These are phyloP conservation scores for Rhipidocladum racemiflorum DNA, from an alignment of 176 grass and related monocot genomes.

Conservation along the genomic window DNA sequence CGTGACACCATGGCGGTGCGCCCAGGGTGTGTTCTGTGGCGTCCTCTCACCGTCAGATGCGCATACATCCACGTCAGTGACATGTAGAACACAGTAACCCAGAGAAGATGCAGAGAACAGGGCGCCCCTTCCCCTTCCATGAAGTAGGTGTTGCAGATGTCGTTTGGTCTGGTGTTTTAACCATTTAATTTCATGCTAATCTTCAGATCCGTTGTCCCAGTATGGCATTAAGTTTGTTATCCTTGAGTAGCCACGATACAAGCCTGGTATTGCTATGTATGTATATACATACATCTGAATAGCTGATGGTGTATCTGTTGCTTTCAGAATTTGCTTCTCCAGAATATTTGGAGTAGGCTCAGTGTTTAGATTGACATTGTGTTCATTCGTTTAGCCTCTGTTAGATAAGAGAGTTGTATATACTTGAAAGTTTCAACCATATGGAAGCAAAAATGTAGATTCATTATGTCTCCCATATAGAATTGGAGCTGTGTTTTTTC, in stretches of 20 bases:
- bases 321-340: slow-evolving; percentile 34
- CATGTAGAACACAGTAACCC: slow-evolving; percentile 21
- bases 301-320: slow-evolving; percentile 7
- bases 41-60: slow-evolving; percentile 32
- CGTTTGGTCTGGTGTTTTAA: slow-evolving; percentile 33
- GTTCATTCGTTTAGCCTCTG: not conserved
- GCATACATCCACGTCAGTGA: slow-evolving; percentile 34
- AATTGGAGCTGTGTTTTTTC: slow-evolving; percentile 16
- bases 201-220: slow-evolving; percentile 3
- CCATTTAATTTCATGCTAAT: slow-evolving; percentile 14
- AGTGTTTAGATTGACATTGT: slow-evolving; percentile 23
- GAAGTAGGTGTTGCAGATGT: slow-evolving; percentile 36
- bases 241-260: slow-evolving; percentile 33
- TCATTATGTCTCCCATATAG: not conserved
- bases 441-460: not conserved
- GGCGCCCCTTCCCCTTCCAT: not conserved
- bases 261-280: not conserved
- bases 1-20: slow-evolving; percentile 63
- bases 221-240: slow-evolving; percentile 26
- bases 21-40: not conserved
- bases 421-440: slow-evolving; percentile 7
- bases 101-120: not conserved
- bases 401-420: slow-evolving; percentile 6
- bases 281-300: not conserved
- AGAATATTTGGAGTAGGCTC: slow-evolving; percentile 27